Percentiles rank a stretch among this genome's conserved stretches.
Evolutionary conservation across 495 filamentous ascomycete genomes (phyloP).

Genomic region (Neurospora intermedia): DNA sequence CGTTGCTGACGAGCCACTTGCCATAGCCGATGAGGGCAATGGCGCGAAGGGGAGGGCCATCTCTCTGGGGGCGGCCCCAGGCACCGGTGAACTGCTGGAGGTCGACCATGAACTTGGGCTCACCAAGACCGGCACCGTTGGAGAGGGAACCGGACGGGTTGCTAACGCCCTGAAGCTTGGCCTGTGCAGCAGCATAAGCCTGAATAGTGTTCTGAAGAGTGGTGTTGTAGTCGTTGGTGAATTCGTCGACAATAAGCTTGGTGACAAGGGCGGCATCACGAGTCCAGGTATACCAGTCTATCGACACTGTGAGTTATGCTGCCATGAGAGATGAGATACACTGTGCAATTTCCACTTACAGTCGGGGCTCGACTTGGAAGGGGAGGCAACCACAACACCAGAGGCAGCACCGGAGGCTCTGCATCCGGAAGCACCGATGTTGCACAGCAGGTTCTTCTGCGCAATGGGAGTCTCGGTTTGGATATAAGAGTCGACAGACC

Average conservation of each 20-base stretch:
- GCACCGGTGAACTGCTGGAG: conserved; percentile 47
- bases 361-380: conserved; percentile 46
- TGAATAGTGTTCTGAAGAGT: conserved; percentile 43
- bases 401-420: conserved; percentile 33
- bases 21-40: conserved; percentile 43
- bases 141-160: conserved; percentile 49
- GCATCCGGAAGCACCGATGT: conserved; percentile 47
- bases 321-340: conserved; percentile 1
- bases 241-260: conserved; percentile 49
- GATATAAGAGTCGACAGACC: conserved; percentile 46
- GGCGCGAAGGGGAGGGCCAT: conserved; percentile 60
- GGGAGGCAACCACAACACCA: conserved; percentile 53
- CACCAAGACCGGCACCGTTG: conserved; percentile 43
- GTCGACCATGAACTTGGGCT: conserved; percentile 52
- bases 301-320: background rate
- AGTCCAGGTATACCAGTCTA: conserved; percentile 61
- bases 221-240: conserved; percentile 42
- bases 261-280: conserved; percentile 56
- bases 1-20: conserved; percentile 38
- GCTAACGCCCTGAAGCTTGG: conserved; percentile 48
- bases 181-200: conserved; percentile 46
- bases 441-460: conserved; percentile 41
- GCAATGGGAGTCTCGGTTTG: conserved; percentile 42
- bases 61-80: conserved; percentile 65
- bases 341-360: conserved; percentile 34